Evolutionary conservation across 257 asterid species (phyloP).

Genomic region (Nicotiana otophora): DNA sequence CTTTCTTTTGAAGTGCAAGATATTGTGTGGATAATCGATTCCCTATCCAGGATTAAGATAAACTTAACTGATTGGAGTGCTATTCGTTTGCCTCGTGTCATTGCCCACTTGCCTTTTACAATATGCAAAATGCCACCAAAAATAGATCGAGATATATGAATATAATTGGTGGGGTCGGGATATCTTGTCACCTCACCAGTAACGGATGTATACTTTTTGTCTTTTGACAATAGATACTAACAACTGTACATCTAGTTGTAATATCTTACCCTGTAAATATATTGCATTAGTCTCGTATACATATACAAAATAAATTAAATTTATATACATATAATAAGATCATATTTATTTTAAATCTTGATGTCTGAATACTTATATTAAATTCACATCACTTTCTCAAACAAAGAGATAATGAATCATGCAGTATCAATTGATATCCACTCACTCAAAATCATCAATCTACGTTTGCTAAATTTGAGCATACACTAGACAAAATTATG

Average conservation of each 20-base stretch:
- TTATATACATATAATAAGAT: too few relatives aligned
- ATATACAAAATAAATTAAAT: too few relatives aligned
- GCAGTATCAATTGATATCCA: neutral
- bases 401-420: neutral
- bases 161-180: neutral
- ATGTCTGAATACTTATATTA: too few relatives aligned
- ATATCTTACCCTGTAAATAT: too few relatives aligned
- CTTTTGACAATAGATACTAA: neutral
- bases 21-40: neutral
- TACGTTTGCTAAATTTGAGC: neutral
- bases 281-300: too few relatives aligned
- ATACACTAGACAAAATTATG: neutral
- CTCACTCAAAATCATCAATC: neutral
- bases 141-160: neutral
- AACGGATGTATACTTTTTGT: neutral
- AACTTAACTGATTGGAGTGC: neutral
- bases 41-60: neutral
- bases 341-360: too few relatives aligned
- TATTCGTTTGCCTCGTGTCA: neutral
- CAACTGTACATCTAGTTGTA: neutral
- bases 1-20: neutral
- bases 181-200: too few relatives aligned
- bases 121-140: neutral
- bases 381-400: neutral
- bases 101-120: neutral